Percentiles rank a stretch among this genome's conserved stretches.
phyloP scores from a whole-genome alignment of 805 yeast genomes.

The Nakazawaea siamensis region DNA sequence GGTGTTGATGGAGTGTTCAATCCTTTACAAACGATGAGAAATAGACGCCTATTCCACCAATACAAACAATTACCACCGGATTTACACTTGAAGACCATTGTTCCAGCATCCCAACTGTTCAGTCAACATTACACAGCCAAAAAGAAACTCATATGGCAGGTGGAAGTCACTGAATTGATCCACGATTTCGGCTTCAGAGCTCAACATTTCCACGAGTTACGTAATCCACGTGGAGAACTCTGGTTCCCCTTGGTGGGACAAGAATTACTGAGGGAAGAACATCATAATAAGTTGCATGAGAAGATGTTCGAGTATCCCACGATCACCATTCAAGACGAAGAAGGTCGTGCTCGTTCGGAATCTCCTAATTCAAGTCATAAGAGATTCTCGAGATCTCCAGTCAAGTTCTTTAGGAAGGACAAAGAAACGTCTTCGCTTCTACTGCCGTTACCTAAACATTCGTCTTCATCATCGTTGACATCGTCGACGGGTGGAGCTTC shows the following conservation, averaged over 20 bases:
- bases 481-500: neutral
- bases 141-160: slow-evolving; percentile 48
- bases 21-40: slow-evolving; percentile 76
- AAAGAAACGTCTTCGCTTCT: too few species aligned
- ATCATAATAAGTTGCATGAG: slow-evolving; percentile 20
- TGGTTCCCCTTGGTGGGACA: slow-evolving; percentile 36
- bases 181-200: slow-evolving; percentile 53
- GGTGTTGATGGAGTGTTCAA: slow-evolving; percentile 67
- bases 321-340: slow-evolving; percentile 7
- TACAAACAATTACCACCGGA: slow-evolving; percentile 39
- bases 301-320: slow-evolving; percentile 17
- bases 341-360: slow-evolving; percentile 3
- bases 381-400: slow-evolving; percentile 8
- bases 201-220: slow-evolving; percentile 45
- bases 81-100: slow-evolving; percentile 37
- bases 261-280: slow-evolving; percentile 8
- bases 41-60: slow-evolving; percentile 50
- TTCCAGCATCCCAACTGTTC: slow-evolving; percentile 60
- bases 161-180: slow-evolving; percentile 49
- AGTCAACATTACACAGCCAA: slow-evolving; percentile 31
- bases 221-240: slow-evolving; percentile 32
- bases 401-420: slow-evolving; percentile 1
- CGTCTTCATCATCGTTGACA: too few species aligned
- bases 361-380: slow-evolving; percentile 1
- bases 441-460: too few species aligned